phyloP scores from a whole-genome alignment of 768 basidiomycete genomes.

The Cystobasidiopsis lactophilus region DNA sequence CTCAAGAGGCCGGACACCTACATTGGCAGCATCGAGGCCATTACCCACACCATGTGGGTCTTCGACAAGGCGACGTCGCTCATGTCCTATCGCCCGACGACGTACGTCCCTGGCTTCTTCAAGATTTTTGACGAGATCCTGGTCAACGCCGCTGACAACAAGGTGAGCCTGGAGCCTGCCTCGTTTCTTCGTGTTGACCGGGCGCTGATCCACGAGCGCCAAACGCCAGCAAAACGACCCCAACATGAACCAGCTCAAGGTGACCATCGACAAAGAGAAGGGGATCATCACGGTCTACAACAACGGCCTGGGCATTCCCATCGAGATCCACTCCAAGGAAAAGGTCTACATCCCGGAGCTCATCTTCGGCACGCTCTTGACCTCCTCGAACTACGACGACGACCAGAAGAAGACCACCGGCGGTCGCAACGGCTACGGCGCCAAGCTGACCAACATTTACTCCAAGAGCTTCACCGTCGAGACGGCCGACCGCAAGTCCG shows the following conservation, averaged over 20 bases:
- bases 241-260: slow-evolving; percentile 74
- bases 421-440: slow-evolving; percentile 95
- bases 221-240: slow-evolving; percentile 62
- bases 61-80: slow-evolving; percentile 63
- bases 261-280: slow-evolving; percentile 62
- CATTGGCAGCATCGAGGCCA: slow-evolving; percentile 81
- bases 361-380: slow-evolving; percentile 85
- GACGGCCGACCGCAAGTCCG: slow-evolving; percentile 66
- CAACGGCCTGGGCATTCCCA: slow-evolving; percentile 87
- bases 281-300: slow-evolving; percentile 80
- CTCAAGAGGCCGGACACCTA: slow-evolving; percentile 81
- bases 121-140: slow-evolving; percentile 99
- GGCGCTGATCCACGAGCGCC: no score
- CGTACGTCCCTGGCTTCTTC: slow-evolving; percentile 91
- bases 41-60: slow-evolving; percentile 79
- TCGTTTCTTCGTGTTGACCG: neutral
- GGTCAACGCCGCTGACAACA: slow-evolving; percentile 97
- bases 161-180: slow-evolving; percentile 34
- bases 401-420: slow-evolving; percentile 89
- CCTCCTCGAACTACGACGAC: slow-evolving; percentile 93
- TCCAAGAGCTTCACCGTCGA: slow-evolving; percentile 89
- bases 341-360: slow-evolving; percentile 90
- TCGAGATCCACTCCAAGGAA: slow-evolving; percentile 81
- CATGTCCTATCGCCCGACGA: slow-evolving; percentile 44
- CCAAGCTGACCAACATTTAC: slow-evolving; percentile 95